A percentile compares a stretch with the other conserved stretches of the same genome.
These are phyloP conservation scores for Epichloe gansuensis DNA, from an alignment of 2,329 filamentous ascomycete species.

Conservation along the genomic window DNA sequence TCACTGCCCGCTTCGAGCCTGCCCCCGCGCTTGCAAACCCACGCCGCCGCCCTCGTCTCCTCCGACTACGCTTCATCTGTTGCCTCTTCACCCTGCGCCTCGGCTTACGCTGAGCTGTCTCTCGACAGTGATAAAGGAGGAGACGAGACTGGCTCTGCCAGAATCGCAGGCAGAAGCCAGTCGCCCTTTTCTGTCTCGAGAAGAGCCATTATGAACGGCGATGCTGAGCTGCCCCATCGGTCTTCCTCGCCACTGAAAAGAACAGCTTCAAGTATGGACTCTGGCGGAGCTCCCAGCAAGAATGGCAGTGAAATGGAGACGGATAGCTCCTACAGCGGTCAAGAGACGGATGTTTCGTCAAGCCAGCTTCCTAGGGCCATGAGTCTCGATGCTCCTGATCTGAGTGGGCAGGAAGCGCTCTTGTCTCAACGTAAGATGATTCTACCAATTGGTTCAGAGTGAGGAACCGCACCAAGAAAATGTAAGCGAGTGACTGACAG, in stretches of 20 bases:
- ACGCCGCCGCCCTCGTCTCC: constrained; percentile 27
- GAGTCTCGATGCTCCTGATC: constrained; percentile 27
- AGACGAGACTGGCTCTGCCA: constrained; percentile 31
- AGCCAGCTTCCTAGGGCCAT: constrained; percentile 24
- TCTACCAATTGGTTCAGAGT: not conserved
- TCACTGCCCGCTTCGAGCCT: constrained; percentile 38
- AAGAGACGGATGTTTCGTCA: constrained; percentile 10
- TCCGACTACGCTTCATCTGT: constrained; percentile 42
- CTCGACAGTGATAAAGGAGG: constrained; percentile 42
- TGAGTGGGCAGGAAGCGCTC: constrained; percentile 6
- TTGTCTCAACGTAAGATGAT: constrained; percentile 4
- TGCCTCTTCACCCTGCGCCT: constrained; percentile 44
- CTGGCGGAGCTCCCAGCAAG: constrained; percentile 28
- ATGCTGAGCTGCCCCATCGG: constrained; percentile 44
- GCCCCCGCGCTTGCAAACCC: constrained; percentile 38
- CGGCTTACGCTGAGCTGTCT: constrained; percentile 43
- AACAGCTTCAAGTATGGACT: constrained; percentile 50
- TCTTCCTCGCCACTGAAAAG: constrained; percentile 55
- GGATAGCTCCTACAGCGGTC: constrained; percentile 20
- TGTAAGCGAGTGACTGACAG: constrained; percentile 2
- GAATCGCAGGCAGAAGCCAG: constrained; percentile 31
- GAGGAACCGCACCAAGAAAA: not conserved
- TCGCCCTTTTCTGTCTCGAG: constrained; percentile 41
- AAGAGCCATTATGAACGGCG: constrained; percentile 47
- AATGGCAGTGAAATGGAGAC: constrained; percentile 33